Conservation (phyloP, 2,329 filamentous ascomycete species). For the Botrytis elliptica region DNA sequence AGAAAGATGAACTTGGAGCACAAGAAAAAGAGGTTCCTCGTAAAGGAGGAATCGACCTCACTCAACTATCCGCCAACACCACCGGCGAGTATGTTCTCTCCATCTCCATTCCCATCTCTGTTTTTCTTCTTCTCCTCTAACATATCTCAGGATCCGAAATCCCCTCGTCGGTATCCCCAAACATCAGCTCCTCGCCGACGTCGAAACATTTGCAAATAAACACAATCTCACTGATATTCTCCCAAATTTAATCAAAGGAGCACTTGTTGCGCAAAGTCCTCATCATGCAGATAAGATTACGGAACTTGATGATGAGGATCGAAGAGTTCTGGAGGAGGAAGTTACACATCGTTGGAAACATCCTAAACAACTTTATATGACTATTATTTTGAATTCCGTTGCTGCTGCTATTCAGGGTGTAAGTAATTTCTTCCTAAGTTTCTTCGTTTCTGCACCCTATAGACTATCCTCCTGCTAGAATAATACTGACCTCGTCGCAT, state of each 20-base stretch:
- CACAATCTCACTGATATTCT: slow-evolving; percentile 59
- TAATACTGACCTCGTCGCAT: not conserved
- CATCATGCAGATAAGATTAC: slow-evolving; percentile 60
- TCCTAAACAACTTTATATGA: slow-evolving; percentile 62
- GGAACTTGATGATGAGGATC: slow-evolving; percentile 58
- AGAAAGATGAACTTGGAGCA: not conserved
- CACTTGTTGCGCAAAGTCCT: slow-evolving; percentile 72
- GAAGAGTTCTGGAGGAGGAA: slow-evolving; percentile 62
- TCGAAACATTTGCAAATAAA: slow-evolving; percentile 58
- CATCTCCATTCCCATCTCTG: not conserved
- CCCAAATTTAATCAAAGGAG: slow-evolving; percentile 63
- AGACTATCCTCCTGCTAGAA: slow-evolving; percentile 22
- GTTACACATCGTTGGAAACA: slow-evolving; percentile 67
- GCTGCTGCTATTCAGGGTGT: slow-evolving; percentile 63
- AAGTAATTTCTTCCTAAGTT: slow-evolving; percentile 34
- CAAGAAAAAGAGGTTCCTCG: not conserved
- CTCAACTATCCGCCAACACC: slow-evolving; percentile 9
- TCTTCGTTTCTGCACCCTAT: no score
- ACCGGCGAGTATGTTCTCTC: slow-evolving; percentile 16
- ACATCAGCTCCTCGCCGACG: slow-evolving; percentile 51
- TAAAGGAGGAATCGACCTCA: slow-evolving; percentile 6
- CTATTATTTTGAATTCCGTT: slow-evolving; percentile 66
- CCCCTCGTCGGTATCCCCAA: slow-evolving; percentile 55
- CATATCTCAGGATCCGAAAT: slow-evolving; percentile 49
- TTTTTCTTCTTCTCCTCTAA: not conserved